Conservation (phyloP, 2,329 filamentous ascomycete genomes). For the Ambrosiella cleistominuta region DNA sequence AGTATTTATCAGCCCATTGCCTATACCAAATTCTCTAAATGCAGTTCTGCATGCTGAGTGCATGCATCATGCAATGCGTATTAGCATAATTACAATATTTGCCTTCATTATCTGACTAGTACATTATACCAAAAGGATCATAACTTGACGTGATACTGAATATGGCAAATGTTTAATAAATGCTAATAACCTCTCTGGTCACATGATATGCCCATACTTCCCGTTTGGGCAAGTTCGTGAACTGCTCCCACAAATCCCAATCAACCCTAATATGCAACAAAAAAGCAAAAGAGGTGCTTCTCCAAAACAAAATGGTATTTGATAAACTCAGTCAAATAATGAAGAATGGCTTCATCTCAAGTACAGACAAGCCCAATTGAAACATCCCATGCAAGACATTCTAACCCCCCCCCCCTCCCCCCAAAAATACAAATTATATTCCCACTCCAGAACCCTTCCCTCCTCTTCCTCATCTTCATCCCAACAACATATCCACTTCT, state of each 20-base stretch:
- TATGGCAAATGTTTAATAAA: no score
- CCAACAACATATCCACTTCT: conserved; percentile 25
- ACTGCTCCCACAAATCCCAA: not conserved
- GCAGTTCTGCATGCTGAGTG: not conserved
- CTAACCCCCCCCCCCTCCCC: no score
- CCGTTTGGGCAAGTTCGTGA: no score
- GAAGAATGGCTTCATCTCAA: not conserved
- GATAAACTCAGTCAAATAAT: not conserved
- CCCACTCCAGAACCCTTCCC: not conserved
- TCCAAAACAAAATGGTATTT: not conserved
- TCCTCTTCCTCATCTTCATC: conserved; percentile 16
- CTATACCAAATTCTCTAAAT: not conserved
- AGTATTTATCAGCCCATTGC: not conserved
- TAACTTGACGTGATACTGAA: no score
- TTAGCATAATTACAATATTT: no score
- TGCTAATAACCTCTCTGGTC: not conserved
- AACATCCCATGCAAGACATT: not conserved
- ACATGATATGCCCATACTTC: not conserved
- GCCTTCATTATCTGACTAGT: no score
- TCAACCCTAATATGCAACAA: not conserved
- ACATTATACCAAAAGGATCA: no score
- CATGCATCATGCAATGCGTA: no score
- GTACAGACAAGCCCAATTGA: not conserved
- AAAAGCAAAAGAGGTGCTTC: not conserved
- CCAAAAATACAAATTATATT: not conserved